These are phyloP conservation scores for Fusarium hostae DNA, from an alignment of 2,329 filamentous ascomycete species.

Conservation along the genomic window DNA sequence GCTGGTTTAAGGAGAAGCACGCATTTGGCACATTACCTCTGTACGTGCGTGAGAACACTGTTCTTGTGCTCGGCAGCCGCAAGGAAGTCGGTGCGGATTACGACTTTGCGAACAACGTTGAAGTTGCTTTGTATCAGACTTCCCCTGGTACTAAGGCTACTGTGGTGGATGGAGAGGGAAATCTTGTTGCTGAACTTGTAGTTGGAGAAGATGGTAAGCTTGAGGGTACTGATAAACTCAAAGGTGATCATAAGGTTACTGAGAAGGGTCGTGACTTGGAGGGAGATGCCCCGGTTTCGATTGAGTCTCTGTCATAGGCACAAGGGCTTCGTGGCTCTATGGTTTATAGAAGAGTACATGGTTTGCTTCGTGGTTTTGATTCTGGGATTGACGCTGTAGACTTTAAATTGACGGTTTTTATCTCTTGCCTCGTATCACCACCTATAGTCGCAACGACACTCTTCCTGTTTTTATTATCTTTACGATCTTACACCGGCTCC, in stretches of 20 bases:
- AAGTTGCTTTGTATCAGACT: slow-evolving; percentile 59
- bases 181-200: slow-evolving; percentile 53
- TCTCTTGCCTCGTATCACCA: too few relatives aligned
- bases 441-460: too few relatives aligned
- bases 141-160: slow-evolving; percentile 54
- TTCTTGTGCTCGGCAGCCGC: slow-evolving; percentile 58
- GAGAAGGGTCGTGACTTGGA: slow-evolving; percentile 41
- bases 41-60: slow-evolving; percentile 65
- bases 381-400: too few relatives aligned
- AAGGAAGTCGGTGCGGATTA: slow-evolving; percentile 57
- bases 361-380: too few relatives aligned
- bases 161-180: slow-evolving; percentile 57
- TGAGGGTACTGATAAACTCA: slow-evolving; percentile 52
- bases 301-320: slow-evolving; percentile 36
- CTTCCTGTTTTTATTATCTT: too few relatives aligned
- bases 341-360: too few relatives aligned
- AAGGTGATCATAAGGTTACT: slow-evolving; percentile 48
- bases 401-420: too few relatives aligned
- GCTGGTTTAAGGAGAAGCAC: slow-evolving; percentile 70
- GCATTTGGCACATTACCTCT: slow-evolving; percentile 68
- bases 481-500: too few relatives aligned
- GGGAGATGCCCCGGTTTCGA: slow-evolving; percentile 43
- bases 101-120: slow-evolving; percentile 59
- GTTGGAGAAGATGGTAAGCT: slow-evolving; percentile 55
- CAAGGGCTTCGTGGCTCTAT: too few relatives aligned